Evolutionary conservation across 768 basidiomycete species (phyloP).

Genomic region (Pilatotrama ljubarskyi): DNA sequence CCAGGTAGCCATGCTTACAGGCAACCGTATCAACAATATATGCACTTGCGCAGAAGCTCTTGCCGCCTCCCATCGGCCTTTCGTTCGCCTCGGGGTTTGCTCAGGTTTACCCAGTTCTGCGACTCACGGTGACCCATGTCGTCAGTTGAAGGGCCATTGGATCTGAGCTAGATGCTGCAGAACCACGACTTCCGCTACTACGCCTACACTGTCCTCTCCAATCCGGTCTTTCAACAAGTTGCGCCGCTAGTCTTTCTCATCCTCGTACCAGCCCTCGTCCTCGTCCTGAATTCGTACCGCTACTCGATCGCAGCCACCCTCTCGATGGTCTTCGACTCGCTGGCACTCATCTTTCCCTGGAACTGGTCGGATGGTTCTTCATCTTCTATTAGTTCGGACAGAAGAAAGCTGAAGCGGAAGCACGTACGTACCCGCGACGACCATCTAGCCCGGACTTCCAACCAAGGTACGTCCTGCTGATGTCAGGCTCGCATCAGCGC

Average conservation of each 20-base stretch:
- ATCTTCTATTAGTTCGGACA: conserved; percentile 18
- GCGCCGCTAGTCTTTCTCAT: conserved; percentile 58
- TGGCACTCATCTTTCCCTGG: conserved; percentile 62
- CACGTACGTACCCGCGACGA: conserved; percentile 54
- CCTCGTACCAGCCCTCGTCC: conserved; percentile 38
- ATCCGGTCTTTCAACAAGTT: conserved; percentile 49
- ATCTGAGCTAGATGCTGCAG: conserved; percentile 20
- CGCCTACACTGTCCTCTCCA: conserved; percentile 17
- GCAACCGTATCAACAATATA: background rate
- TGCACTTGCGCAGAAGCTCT: too few relatives aligned
- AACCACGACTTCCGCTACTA: conserved; percentile 17
- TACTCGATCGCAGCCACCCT: conserved; percentile 27
- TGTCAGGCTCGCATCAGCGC: background rate
- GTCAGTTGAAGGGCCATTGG: conserved; percentile 6
- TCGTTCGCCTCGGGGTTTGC: too few relatives aligned
- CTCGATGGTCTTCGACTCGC: conserved; percentile 58
- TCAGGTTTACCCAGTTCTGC: background rate
- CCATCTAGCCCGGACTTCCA: conserved; percentile 44
- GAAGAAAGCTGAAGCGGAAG: conserved; percentile 50
- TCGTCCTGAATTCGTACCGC: conserved; percentile 32
- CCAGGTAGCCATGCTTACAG: conserved; percentile 60
- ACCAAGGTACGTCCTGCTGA: conserved; percentile 9
- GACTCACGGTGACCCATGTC: conserved; percentile 11
- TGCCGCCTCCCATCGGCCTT: too few relatives aligned
- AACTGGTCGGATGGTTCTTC: conserved; percentile 47